Evolutionary conservation across 2,329 filamentous ascomycete genomes (phyloP), one percentile per base, ranked within the genome.

Genomic region (Apiospora marii): DNA sequence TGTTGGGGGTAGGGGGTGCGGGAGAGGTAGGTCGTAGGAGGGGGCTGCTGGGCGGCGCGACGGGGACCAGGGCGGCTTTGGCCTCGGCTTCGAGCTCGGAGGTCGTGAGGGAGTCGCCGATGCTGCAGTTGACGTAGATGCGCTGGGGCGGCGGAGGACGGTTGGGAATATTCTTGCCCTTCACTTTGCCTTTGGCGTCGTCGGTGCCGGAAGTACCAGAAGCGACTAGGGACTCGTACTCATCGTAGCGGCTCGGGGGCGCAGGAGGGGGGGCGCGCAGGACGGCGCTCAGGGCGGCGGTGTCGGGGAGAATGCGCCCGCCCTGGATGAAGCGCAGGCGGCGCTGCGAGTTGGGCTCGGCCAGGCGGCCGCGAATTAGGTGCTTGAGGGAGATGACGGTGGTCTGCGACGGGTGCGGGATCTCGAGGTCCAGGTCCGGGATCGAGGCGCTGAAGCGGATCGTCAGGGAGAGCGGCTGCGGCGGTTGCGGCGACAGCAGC

Each of bases 51-150:
- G 53, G 46, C 41, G 74, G 48, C 24, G 73, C 58, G 68, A 69
- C 53, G 27, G 73, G 34, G 34, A 74, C 69, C 6, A 74, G 53
- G 41, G 86, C 82, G 14, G 83, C 83, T 76, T 83, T 81, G 44
- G 89, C 88, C 84, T 98, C 95, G 19, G 86, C 87, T 1, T 87
- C 87, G 30, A 98, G 88, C 72, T 98, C 94, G 0, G 86, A 80
- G 16, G 88, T 80, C 0, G 92, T 89, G 16, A 98, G 88, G 37
- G 89, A 86, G 81, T 94, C 91, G 71, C 95, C 95, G 73, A 98
- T 93, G 75, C 94, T 96, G 87, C 96, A 98, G 85, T 97, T 97
- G 74, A 98, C 92, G 82, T 97, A 98, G 78, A 97, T 89, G 64
- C 92, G 88, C 49, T 86, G 85, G 1, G 83, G 75, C 44, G 84